phyloP scores from a whole-genome alignment of 805 yeast species.

The Metschnikowia lochheadii region DNA sequence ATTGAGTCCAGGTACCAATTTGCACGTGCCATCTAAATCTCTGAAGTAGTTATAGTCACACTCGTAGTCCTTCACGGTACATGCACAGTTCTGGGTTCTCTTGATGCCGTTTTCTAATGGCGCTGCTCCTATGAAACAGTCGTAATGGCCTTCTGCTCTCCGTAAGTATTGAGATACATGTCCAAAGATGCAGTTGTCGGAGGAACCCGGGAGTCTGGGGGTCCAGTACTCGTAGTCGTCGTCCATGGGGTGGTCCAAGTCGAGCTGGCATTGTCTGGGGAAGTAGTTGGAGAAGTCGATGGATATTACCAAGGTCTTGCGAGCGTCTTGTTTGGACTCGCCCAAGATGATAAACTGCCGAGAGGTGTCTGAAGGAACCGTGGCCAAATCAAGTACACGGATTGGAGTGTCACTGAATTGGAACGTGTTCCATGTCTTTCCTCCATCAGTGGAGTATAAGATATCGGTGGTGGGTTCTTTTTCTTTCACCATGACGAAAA shows the following conservation, averaged over 20 bases:
- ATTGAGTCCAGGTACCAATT: conserved; percentile 66
- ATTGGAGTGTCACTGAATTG: conserved; percentile 57
- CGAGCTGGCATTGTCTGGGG: conserved; percentile 39
- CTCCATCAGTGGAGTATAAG: conserved; percentile 72
- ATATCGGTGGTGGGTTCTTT: conserved; percentile 55
- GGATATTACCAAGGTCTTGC: conserved; percentile 39
- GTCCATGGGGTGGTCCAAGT: conserved; percentile 36
- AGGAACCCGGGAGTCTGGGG: conserved; percentile 33
- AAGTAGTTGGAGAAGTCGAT: conserved; percentile 37
- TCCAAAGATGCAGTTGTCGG: conserved; percentile 41
- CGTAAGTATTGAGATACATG: conserved; percentile 40
- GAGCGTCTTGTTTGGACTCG: conserved; percentile 31
- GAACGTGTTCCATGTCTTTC: conserved; percentile 67
- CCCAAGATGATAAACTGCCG: conserved; percentile 64
- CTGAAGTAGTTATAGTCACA: conserved; percentile 85
- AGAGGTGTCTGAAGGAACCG: conserved; percentile 90
- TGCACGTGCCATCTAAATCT: conserved; percentile 78
- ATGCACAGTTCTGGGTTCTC: conserved; percentile 64
- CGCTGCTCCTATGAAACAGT: conserved; percentile 70
- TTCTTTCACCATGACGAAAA: conserved; percentile 67
- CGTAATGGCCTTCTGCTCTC: conserved; percentile 41
- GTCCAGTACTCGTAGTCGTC: conserved; percentile 44
- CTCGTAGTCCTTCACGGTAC: conserved; percentile 84
- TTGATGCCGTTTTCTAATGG: conserved; percentile 54
- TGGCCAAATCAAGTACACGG: conserved; percentile 66